Conservation (phyloP, 192 early-diverging fungal species). For the Powellomyces hirtus region DNA sequence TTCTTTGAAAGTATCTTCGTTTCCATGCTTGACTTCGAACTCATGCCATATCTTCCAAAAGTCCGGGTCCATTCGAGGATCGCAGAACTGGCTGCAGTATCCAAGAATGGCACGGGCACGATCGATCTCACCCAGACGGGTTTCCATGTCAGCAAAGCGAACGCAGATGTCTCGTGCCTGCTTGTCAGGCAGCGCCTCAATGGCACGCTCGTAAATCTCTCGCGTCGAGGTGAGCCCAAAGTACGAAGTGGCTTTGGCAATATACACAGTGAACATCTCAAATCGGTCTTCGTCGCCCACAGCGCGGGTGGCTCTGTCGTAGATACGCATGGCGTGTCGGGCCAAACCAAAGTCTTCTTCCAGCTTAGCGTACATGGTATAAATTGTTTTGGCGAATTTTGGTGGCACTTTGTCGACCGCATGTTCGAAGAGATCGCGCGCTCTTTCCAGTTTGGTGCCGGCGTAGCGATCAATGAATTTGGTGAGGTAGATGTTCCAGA, state of each 20-base stretch:
- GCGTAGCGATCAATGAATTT: slow-evolving; percentile 84
- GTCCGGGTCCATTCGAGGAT: slow-evolving; percentile 71
- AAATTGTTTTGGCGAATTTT: slow-evolving; percentile 82
- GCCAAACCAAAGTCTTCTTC: slow-evolving; percentile 92
- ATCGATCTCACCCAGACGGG: slow-evolving; percentile 90
- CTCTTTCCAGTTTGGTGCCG: slow-evolving; percentile 83
- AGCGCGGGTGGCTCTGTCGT: slow-evolving; percentile 86
- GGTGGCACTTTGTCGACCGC: slow-evolving; percentile 82
- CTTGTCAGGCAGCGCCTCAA: slow-evolving; percentile 80
- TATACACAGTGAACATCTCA: slow-evolving; percentile 85
- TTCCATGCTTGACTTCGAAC: slow-evolving; percentile 96
- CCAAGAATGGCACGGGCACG: slow-evolving; percentile 85
- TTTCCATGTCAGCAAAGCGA: slow-evolving; percentile 84
- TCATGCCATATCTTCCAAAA: slow-evolving; percentile 94
- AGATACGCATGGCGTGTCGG: slow-evolving; percentile 89
- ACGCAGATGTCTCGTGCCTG: slow-evolving; percentile 74
- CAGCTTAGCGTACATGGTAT: slow-evolving; percentile 84
- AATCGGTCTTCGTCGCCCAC: slow-evolving; percentile 72
- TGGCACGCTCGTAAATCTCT: slow-evolving; percentile 90
- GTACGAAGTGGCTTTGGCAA: slow-evolving; percentile 79
- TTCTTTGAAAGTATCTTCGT: slow-evolving; percentile 97
- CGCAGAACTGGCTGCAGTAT: slow-evolving; percentile 84
- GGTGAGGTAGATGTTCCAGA: slow-evolving; percentile 94
- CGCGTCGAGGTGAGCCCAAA: slow-evolving; percentile 86
- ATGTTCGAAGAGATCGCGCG: slow-evolving; percentile 94